Base-by-base conservation (phyloP, 306 rosid species). In the Dalbergia oliveri region DNA sequence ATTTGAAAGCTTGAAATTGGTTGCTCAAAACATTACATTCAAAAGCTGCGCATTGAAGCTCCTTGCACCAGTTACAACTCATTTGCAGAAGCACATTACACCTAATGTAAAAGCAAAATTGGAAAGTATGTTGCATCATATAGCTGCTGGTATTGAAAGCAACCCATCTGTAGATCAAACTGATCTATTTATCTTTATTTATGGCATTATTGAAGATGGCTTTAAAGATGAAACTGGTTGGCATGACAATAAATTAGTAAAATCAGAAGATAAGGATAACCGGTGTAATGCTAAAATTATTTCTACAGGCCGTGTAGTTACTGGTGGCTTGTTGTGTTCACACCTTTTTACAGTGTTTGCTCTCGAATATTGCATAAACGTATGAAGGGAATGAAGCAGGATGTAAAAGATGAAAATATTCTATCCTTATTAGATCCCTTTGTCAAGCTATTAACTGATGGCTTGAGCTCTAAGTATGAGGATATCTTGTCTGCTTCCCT, bases 321-420 rank as follows among this genome's bases (percentile, higher is more conserved):
- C 86, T 78, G 79, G 83, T 13, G 88, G 90, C 77, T 87, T 89
- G 72, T 82, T 87, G 64, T 81, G 90, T 82, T 89, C 97, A 21
- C 95, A 91, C 86, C 92, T 93, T 76, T 82, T 94, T 77, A 83
- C 80, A 43, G 99, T 93, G 59, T 94, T 94, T 83, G 94, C 95
- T 79, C 94, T 93, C 60, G 89, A 84, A 89, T 91, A 74, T 79
- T 94, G 87, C 88, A 86, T 78, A 91, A 91, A 79, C 89, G 83
- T 44, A 53, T 90, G 60, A 95, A 86, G 88, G 89, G 87, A 72
- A 49, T 88, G 87, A 89, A 88, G 73, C 81, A 79, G 75, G 86
- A 60, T 26, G 86, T 84, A 77, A 68, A 45, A 58, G 84, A 89
- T 88, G 87, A 47, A 75, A 77, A 73, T 14, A 65, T 83, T 72